Base-by-base conservation (phyloP, 2,329 filamentous ascomycete genomes). In the Huntiella abstrusa region DNA sequence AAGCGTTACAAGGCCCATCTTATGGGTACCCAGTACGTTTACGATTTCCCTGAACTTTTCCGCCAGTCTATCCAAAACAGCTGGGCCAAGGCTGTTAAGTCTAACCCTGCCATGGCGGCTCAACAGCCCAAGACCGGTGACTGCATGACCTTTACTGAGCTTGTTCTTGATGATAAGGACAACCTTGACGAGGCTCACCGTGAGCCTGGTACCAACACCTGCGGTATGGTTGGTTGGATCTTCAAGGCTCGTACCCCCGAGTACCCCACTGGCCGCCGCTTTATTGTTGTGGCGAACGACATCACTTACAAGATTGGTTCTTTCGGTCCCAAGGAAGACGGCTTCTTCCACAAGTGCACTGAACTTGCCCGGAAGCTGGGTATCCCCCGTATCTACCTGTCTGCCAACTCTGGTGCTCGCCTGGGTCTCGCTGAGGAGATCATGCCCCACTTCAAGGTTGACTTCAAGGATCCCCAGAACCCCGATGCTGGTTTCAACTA, bases 1-100 rank as follows among this genome's bases (percentile, higher is more conserved):
- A 96, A 96, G 78, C 79, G 91, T 56, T 96, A 98, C 78, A 95
- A 94, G 80, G 91, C 91, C 54, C 91, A 98, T 62, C 70, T 96
- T 52, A 95, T 98, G 87, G 91, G 91, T 53, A 98, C 91, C 22
- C 91, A 98, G 65, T 98, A 95, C 61, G 91, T 96, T 46, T 98
- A 98, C 62, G 91, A 98, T 64, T 98, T 98, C 80, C 91, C 91
- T 28, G 91, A 98, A 71, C 78, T 98, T 42, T 98, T 98, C 82
- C 78, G 91, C 59, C 91, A 96, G 65, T 86, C 91, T 39, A 85
- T 94, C 59, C 86, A 95, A 68, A 95, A 95, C 71, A 83, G 76
- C 64, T 98, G 91, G 91, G 66, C 69, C 58, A 79, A 80, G 61
- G 77, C 78, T 48, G 71, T 83, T 53, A 76, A 78, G 60, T 78